A percentile compares a stretch with the other conserved stretches of the same genome.
These are phyloP conservation scores for Phyllosticta paracitricarpa DNA, from an alignment of 2,329 filamentous ascomycete genomes.

Conservation along the genomic window DNA sequence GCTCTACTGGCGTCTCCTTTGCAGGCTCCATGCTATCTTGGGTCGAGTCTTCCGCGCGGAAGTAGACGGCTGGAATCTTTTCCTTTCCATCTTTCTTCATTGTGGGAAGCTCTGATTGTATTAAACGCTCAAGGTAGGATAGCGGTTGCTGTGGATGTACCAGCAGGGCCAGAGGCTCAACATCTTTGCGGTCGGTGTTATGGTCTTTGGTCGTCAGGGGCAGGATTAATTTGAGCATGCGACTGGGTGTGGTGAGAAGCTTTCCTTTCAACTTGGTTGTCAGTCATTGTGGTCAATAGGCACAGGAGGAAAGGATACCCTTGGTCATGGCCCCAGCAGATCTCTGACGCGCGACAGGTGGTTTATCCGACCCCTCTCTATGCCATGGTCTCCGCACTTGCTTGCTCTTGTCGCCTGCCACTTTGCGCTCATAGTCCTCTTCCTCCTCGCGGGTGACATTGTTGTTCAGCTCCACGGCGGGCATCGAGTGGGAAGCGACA, in stretches of 20 bases:
- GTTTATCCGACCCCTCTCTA: constrained; percentile 48
- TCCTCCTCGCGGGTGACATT: constrained; percentile 37
- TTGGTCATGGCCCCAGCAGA: constrained; percentile 54
- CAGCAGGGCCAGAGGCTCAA: constrained; percentile 77
- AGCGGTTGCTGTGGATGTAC: constrained; percentile 85
- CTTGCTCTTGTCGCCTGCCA: constrained; percentile 41
- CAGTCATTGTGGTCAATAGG: neutral
- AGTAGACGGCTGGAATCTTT: constrained; percentile 63
- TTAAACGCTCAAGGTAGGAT: constrained; percentile 79
- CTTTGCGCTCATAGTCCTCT: constrained; percentile 32
- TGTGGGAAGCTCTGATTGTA: constrained; percentile 75
- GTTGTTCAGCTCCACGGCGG: constrained; percentile 32
- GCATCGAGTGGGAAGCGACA: constrained; percentile 26
- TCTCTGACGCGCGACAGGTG: constrained; percentile 44
- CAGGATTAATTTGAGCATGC: constrained; percentile 70
- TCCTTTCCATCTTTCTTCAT: constrained; percentile 54
- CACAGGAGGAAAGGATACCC: constrained; percentile 31
- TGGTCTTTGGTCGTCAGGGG: constrained; percentile 57
- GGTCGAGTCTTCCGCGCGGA: constrained; percentile 67
- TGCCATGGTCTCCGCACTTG: constrained; percentile 58
- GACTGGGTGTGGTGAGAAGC: constrained; percentile 68
- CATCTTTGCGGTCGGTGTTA: constrained; percentile 52
- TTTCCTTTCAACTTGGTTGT: constrained; percentile 31
- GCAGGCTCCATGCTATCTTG: constrained; percentile 41
- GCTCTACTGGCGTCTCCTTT: constrained; percentile 20